A percentile compares a stretch with the other conserved stretches of the same genome.
Evolutionary conservation across 2,329 filamentous ascomycete species (phyloP).

Genomic region (Botrytis cinerea): DNA sequence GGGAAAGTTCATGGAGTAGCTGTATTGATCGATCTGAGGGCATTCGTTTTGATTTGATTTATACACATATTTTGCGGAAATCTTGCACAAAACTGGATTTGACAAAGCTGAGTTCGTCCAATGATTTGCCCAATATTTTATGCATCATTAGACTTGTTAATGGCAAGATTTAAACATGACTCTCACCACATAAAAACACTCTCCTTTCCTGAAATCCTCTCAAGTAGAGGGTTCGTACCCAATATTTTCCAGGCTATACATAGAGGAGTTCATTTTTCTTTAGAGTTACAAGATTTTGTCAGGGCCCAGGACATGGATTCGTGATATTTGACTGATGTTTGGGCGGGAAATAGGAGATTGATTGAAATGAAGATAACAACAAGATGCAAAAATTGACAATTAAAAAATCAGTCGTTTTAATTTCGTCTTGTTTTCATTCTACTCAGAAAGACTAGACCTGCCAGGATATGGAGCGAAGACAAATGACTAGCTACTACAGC

Average conservation of each 20-base stretch:
- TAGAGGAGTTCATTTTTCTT: neutral
- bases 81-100: neutral
- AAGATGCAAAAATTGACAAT: neutral
- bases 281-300: neutral
- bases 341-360: neutral
- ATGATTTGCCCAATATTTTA: neutral
- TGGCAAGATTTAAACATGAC: neutral
- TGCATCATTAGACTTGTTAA: neutral
- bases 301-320: neutral
- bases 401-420: rapidly evolving
- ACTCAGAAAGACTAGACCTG: neutral
- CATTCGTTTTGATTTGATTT: rapidly evolving
- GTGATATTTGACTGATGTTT: neutral
- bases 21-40: neutral
- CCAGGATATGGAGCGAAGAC: neutral
- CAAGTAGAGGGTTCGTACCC: too few relatives aligned
- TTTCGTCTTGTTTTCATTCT: rapidly evolving
- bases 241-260: too few relatives aligned
- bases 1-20: neutral
- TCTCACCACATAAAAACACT: neutral
- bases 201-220: neutral
- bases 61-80: rapidly evolving
- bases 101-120: neutral
- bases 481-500: neutral
- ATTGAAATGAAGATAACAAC: neutral